Conservation (phyloP, 2,329 filamentous ascomycete genomes). For the Penicillium sp. region DNA sequence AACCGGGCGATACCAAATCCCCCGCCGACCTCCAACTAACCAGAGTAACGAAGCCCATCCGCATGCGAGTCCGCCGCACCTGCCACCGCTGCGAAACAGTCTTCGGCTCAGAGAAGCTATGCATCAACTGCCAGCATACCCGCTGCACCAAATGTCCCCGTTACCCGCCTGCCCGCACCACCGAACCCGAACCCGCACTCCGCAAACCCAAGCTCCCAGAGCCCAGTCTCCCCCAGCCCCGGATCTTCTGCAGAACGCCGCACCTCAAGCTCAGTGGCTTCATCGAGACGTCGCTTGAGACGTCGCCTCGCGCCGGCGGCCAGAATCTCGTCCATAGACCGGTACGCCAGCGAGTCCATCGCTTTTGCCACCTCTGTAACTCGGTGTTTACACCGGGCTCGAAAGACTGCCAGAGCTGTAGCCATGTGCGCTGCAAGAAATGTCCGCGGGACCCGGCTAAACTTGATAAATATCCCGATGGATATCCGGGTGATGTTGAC, state of each 20-base stretch:
- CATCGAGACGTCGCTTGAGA: conserved; percentile 35
- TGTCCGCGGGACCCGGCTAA: conserved; percentile 72
- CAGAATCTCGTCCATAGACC: conserved; percentile 72
- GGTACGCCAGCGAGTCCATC: conserved; percentile 69
- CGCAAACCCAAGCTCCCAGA: conserved; percentile 40
- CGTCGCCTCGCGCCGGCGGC: conserved; percentile 64
- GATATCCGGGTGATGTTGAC: conserved; percentile 47
- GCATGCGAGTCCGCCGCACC: conserved; percentile 53
- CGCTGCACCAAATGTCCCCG: conserved; percentile 79
- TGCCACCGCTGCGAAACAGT: conserved; percentile 78
- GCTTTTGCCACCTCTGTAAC: conserved; percentile 73
- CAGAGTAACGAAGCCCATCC: conserved; percentile 47
- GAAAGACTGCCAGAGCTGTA: conserved; percentile 67
- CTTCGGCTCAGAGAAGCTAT: conserved; percentile 72
- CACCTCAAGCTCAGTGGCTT: conserved; percentile 33
- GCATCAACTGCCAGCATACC: conserved; percentile 72
- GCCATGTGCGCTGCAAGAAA: conserved; percentile 72
- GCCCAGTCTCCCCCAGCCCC: conserved; percentile 44
- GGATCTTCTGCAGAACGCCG: conserved; percentile 27
- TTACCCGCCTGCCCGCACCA: conserved; percentile 66
- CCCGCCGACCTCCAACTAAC: conserved; percentile 36
- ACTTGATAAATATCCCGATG: conserved; percentile 45
- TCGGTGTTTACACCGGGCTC: conserved; percentile 58
- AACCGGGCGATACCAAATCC: conserved; percentile 44
- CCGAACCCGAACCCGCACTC: conserved; percentile 49